Conservation (phyloP, 306 rosid genomes). For the Malus sieversii region DNA sequence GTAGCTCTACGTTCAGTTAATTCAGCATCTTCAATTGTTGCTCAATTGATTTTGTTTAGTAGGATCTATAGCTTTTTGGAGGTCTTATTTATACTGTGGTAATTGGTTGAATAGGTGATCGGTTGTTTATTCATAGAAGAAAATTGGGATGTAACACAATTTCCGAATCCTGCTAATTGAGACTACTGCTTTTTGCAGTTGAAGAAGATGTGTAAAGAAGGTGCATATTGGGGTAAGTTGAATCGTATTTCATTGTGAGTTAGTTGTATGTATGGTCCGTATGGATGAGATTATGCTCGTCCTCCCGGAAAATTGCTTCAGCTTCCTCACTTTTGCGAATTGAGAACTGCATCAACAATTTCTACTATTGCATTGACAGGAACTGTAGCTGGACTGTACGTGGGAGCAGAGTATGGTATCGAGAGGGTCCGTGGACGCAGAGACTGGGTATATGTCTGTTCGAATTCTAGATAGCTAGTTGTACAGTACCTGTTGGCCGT, state of each 20-base stretch:
- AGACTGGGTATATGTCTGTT: constrained; percentile 70
- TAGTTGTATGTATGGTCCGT: not conserved
- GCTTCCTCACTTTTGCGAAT: not conserved
- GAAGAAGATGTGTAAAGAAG: constrained; percentile 97
- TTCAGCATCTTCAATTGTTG: not conserved
- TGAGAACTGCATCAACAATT: not conserved
- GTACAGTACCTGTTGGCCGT: not conserved
- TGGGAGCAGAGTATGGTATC: constrained; percentile 72
- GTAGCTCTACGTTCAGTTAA: not conserved
- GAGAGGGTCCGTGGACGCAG: constrained; percentile 71
- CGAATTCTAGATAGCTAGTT: constrained; percentile 2
- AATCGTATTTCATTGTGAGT: constrained; percentile 6
- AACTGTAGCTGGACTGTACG: constrained; percentile 67
- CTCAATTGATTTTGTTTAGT: not conserved
- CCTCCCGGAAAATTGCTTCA: not conserved
- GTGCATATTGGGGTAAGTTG: constrained; percentile 90
- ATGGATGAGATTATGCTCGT: not conserved
- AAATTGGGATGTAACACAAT: not conserved
- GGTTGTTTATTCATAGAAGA: not conserved
- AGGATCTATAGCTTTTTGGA: not conserved
- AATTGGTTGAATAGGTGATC: not conserved
- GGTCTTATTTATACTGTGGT: too few relatives aligned
- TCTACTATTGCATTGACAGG: constrained; percentile 34
- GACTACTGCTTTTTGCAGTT: constrained; percentile 49
- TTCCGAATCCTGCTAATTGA: constrained; percentile 24